phyloP scores from a whole-genome alignment of 2,329 filamentous ascomycete genomes.

The Penicillium sp. region DNA sequence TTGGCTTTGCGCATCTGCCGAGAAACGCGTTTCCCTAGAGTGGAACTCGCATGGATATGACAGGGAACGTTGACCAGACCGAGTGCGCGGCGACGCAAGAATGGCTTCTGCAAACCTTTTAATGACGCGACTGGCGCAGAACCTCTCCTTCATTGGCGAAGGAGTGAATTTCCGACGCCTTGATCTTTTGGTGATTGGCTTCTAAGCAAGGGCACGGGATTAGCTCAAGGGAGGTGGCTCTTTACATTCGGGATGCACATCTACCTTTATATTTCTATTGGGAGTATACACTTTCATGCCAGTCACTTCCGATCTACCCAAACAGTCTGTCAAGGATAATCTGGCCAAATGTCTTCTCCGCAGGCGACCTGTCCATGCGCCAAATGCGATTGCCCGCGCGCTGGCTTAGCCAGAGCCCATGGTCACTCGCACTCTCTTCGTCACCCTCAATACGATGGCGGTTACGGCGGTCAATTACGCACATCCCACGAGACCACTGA shows the following conservation, averaged over 20 bases:
- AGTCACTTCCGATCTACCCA: conserved; percentile 4
- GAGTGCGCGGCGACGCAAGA: not conserved
- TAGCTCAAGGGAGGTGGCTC: no score
- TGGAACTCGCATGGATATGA: conserved; percentile 8
- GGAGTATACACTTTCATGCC: no score
- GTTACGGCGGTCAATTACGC: conserved; percentile 71
- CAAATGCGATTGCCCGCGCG: conserved; percentile 75
- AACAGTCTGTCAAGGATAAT: conserved; percentile 12
- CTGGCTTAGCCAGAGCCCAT: conserved; percentile 70
- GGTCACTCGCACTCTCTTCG: conserved; percentile 65
- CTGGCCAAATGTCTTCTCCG: conserved; percentile 52
- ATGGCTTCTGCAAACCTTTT: not conserved
- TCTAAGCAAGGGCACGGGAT: no score
- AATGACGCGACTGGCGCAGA: no score
- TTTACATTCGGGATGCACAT: no score
- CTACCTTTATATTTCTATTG: no score
- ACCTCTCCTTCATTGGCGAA: no score
- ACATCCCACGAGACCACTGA: conserved; percentile 94
- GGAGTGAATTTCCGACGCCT: no score
- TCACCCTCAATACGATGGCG: conserved; percentile 47
- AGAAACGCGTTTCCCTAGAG: not conserved
- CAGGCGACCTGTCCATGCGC: conserved; percentile 68
- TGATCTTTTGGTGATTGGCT: no score
- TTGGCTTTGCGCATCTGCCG: not conserved
- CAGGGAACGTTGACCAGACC: conserved; percentile 6